Base-by-base conservation (phyloP, 768 basidiomycete species). In the Mrakia hoshinonis region DNA sequence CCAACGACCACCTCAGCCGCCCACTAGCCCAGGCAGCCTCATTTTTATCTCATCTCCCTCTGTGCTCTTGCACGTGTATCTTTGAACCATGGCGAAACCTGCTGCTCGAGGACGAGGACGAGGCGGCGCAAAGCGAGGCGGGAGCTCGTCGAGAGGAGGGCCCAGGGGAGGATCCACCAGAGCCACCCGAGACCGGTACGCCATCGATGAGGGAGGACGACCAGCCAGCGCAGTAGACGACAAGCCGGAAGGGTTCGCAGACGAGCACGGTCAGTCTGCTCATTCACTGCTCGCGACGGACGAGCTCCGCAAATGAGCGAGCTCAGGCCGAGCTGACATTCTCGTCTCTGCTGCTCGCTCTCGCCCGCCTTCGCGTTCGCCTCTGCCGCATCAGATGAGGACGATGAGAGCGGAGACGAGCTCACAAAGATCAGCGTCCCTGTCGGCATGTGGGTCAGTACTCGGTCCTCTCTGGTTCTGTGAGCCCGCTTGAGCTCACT, bases 401-500 rank as follows among this genome's bases (percentile, higher is more conserved):
- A 82, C 12, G 80, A 82, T 4, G 80, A 81, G 3, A 81, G 80
- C 9, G 75, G 77, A 34, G 81, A 76, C 3, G 81, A 77, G 20
- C 66, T 68, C 15, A 75, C 75, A 1, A 76, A 74, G 64, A 81
- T 81, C 46, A 75, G 68, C 9, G 78, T 96, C 13, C 91, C 92
- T 2, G 87, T 96, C 4, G 93, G 91, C 46, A 97, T 97, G 94
- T 97, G 94, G 94, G 92, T 89, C 70, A 80, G 92, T 83, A 58
- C 13, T 5, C 15, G 43, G n/a, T 68, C 20, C 34, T 54, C 38
- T 22, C 4, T 7, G 29, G 31, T 18, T 20, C 61, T 15, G 20
- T 58, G 68, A 24, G 22, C 52, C 39, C 68, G 54, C 29, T 29
- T 39, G 31, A 52, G 22, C 43, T 67, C 22, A 38, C 13, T 7